These are phyloP conservation scores for Cyclotella baltica DNA, from an alignment of 108 stramenopile species.

Conservation along the genomic window DNA sequence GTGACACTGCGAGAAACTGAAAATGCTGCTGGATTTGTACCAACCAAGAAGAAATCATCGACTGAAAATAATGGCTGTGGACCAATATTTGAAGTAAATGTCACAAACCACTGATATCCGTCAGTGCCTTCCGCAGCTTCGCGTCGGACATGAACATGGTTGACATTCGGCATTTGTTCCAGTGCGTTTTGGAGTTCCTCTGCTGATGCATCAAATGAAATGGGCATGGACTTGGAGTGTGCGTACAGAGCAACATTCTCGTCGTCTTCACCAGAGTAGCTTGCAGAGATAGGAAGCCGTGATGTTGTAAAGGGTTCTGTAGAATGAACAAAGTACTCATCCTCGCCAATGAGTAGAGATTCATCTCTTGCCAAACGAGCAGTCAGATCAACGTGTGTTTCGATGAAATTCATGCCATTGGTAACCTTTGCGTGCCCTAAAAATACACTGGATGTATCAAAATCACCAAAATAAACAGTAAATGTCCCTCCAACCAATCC, in stretches of 20 bases:
- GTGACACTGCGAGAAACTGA: conserved; percentile 20
- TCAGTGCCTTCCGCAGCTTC: conserved; percentile 37
- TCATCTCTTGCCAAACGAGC: conserved; percentile 57
- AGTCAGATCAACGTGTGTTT: conserved; percentile 56
- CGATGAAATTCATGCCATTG: conserved; percentile 37
- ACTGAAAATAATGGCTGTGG: conserved; percentile 64
- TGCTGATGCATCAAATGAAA: conserved; percentile 56
- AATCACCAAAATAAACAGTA: conserved; percentile 52
- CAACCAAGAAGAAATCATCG: conserved; percentile 42
- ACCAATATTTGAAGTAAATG: conserved; percentile 78
- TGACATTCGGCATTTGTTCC: conserved; percentile 70
- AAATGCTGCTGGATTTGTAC: conserved; percentile 48
- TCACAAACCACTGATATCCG: conserved; percentile 76
- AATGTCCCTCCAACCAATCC: conserved; percentile 55
- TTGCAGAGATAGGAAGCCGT: conserved; percentile 43
- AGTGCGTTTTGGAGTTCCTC: conserved; percentile 69
- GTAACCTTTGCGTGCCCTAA: conserved; percentile 50
- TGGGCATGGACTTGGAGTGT: conserved; percentile 42
- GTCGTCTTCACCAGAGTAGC: conserved; percentile 33
- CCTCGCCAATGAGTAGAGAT: conserved; percentile 43
- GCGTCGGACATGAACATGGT: conserved; percentile 67
- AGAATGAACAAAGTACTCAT: conserved; percentile 41
- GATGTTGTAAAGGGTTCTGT: conserved; percentile 37
- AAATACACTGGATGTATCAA: conserved; percentile 41
- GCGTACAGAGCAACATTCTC: conserved; percentile 22